Conservation (phyloP, 1,284 basidiomycete genomes). For the Sanghuangporus sanghuang region DNA sequence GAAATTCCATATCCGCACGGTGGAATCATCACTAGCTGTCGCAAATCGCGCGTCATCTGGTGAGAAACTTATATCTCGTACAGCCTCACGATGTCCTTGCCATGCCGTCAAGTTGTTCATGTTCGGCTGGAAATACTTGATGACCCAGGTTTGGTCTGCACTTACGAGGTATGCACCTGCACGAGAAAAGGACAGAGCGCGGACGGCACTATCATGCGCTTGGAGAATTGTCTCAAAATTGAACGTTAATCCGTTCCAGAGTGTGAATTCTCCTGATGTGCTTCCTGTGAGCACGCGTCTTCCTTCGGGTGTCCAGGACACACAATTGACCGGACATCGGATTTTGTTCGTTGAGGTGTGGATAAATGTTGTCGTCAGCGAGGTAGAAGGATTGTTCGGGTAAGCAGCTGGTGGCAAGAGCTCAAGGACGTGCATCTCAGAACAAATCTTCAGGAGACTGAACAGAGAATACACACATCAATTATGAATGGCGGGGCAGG, state of each 20-base stretch:
- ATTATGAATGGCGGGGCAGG: slow-evolving; percentile 81
- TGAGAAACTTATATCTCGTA: slow-evolving; percentile 86
- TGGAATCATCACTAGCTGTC: slow-evolving; percentile 92
- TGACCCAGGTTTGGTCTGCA: slow-evolving; percentile 88
- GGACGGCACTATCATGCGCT: slow-evolving; percentile 93
- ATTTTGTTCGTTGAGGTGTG: slow-evolving; percentile 99
- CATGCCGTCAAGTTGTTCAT: slow-evolving; percentile 98
- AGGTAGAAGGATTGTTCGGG: slow-evolving; percentile 83
- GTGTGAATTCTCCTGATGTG: slow-evolving; percentile 95
- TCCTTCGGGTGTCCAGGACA: slow-evolving; percentile 97
- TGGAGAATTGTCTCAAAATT: slow-evolving; percentile 99
- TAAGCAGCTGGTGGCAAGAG: slow-evolving; percentile 91
- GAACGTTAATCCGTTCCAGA: slow-evolving; percentile 99
- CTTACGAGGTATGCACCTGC: slow-evolving; percentile 90
- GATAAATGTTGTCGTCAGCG: slow-evolving; percentile 91
- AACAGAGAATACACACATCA: slow-evolving; percentile 50
- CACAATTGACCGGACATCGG: slow-evolving; percentile 93
- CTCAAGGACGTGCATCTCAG: slow-evolving; percentile 36
- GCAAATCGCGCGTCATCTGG: slow-evolving; percentile 91
- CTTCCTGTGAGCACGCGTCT: slow-evolving; percentile 91
- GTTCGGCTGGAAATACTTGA: slow-evolving; percentile 99
- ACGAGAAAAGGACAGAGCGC: slow-evolving; percentile 86
- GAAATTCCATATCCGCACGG: slow-evolving; percentile 94
- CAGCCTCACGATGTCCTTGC: slow-evolving; percentile 85
- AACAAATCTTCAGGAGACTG: slow-evolving; percentile 14